Evolutionary conservation across 2,329 filamentous ascomycete species (phyloP).

Genomic region (Gnomoniopsis sp.): DNA sequence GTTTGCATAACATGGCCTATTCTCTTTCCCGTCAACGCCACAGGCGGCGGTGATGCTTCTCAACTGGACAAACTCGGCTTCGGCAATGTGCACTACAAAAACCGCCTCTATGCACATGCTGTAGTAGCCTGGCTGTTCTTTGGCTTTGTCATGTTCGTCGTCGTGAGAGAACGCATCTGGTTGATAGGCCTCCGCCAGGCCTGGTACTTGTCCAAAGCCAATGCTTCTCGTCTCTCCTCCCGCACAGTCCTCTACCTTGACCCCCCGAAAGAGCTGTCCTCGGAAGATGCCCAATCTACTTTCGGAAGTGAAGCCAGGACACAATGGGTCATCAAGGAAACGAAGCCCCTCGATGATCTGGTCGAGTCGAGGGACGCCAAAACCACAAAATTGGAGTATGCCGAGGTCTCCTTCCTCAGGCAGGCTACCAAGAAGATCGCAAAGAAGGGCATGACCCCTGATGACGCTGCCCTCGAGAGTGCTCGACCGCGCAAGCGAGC

Average conservation of each 20-base stretch:
- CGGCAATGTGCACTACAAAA: slow-evolving; percentile 52
- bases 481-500: slow-evolving; percentile 14
- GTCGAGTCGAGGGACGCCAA: slow-evolving; percentile 70
- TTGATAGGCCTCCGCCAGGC: slow-evolving; percentile 93
- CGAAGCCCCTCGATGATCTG: slow-evolving; percentile 69
- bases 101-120: slow-evolving; percentile 76
- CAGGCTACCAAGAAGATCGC: slow-evolving; percentile 62
- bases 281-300: slow-evolving; percentile 71
- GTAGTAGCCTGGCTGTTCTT: slow-evolving; percentile 81
- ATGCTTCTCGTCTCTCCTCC: slow-evolving; percentile 81
- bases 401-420: slow-evolving; percentile 43
- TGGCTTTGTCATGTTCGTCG: slow-evolving; percentile 81
- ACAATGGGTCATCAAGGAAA: slow-evolving; percentile 79
- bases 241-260: slow-evolving; percentile 91
- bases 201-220: slow-evolving; percentile 81
- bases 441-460: slow-evolving; percentile 34
- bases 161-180: slow-evolving; percentile 87
- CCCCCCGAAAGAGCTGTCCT: slow-evolving; percentile 73
- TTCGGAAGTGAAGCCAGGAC: slow-evolving; percentile 78
- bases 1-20: slow-evolving; percentile 81
- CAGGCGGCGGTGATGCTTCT: slow-evolving; percentile 61
- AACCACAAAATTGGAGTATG: slow-evolving; percentile 17
- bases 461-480: slow-evolving; percentile 6
- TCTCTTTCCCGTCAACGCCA: slow-evolving; percentile 78
- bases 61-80: slow-evolving; percentile 65